A percentile compares a stretch with the other conserved stretches of the same genome.
Evolutionary conservation across 2,329 filamentous ascomycete species (phyloP).

Genomic region (Plenodomus lindquistii): DNA sequence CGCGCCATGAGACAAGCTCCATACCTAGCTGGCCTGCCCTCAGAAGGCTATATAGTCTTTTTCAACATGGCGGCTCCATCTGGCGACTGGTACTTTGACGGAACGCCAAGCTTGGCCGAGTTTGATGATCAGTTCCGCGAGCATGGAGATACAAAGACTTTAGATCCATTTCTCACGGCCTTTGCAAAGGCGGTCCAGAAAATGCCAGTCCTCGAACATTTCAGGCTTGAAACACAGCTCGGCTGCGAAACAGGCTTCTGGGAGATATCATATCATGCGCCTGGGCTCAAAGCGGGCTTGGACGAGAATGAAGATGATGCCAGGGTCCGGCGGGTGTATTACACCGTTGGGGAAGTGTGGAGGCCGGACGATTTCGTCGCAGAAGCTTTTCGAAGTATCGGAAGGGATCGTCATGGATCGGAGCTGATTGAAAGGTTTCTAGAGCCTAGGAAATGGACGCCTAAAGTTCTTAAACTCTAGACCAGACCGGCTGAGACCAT

Average conservation of each 20-base stretch:
- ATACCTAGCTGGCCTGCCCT: neutral
- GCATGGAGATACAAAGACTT: constrained; percentile 7
- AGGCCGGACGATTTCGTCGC: constrained; percentile 2
- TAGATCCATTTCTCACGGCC: constrained; percentile 13
- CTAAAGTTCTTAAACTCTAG: too few relatives aligned
- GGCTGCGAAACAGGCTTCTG: constrained; percentile 1
- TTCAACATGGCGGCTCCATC: constrained; percentile 6
- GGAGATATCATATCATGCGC: constrained; percentile 5
- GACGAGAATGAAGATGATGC: neutral
- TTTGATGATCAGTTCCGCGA: constrained; percentile 6
- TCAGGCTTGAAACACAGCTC: neutral
- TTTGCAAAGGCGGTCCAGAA: constrained; percentile 17
- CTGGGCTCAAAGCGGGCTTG: neutral
- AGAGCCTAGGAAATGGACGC: neutral
- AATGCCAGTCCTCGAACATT: constrained; percentile 12
- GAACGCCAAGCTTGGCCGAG: neutral
- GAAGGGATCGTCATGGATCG: neutral
- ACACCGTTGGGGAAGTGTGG: constrained; percentile 1
- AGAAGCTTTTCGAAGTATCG: constrained; percentile 3
- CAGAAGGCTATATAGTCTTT: neutral
- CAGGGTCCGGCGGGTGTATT: constrained; percentile 1
- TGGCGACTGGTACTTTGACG: constrained; percentile 13
- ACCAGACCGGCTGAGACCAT: too few relatives aligned
- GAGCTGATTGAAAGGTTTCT: constrained; percentile 4
- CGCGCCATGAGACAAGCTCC: constrained; percentile 2